Base-by-base conservation (phyloP, 2,329 filamentous ascomycete species). In the Aspergillus ochraceus region DNA sequence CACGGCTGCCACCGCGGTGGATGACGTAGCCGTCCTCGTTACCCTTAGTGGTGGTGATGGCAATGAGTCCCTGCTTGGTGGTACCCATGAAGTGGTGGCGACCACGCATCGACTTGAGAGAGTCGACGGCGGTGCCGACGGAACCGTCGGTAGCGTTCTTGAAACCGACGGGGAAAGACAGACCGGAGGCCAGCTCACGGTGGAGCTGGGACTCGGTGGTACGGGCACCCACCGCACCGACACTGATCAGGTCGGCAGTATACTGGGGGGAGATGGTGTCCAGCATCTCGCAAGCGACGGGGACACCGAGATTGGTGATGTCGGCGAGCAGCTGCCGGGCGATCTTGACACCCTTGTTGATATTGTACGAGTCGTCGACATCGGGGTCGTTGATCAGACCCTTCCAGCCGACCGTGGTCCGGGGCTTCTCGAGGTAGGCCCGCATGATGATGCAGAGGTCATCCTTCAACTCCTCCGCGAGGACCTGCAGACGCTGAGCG, bases 191-290 rank as follows among this genome's bases (percentile, higher is more conserved):
- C 64, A 98, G 86, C 81, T 98, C 94, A 63, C 94, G 89, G 80
- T 98, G 94, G 64, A 98, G 84, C 80, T 98, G 94, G 59, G 90
- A 94, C 81, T 98, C 94, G 52, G 94, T 98, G 50, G 94, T 98
- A 66, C 94, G 88, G 36, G 94, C 94, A 62, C 94, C 94, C 72
- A 98, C 96, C 59, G 94, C 94, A 63, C 95, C 94, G 22, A 97
- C 88, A 0, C 91, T 96, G 76, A 99, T 92, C 69, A 96, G 86
- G 78, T 98, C 94, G 62, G 95, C 92, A 46, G 97, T 87, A 84
- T 95, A 99, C 83, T 99, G 94, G 5, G 94, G 94, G 2, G 92
- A 96, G 79, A 98, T 98, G 66, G 94, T 98, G 77, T 99, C 94
- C 58, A 99, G 86, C 94, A 98, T 98, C 82, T 99, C 94, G 64